phyloP scores from a whole-genome alignment of 257 asterid species.

The Cordia subcordata region DNA sequence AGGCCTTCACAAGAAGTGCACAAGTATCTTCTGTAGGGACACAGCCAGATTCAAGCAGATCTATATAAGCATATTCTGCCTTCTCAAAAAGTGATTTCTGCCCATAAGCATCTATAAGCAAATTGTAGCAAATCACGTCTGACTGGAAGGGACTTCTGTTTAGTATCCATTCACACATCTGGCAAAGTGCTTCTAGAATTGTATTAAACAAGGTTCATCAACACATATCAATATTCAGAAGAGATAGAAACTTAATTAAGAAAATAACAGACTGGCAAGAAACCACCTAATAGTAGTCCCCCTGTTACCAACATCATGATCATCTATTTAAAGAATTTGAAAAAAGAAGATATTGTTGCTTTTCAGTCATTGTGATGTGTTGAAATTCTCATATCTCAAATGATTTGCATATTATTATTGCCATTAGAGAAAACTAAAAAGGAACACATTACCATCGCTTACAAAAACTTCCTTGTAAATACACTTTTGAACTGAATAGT shows the following conservation, averaged over 20 bases:
- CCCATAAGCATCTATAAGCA: conserved; percentile 87
- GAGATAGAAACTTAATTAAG: not conserved
- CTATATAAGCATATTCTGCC: conserved; percentile 61
- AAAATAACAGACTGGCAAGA: not conserved
- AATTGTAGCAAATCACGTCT: conserved; percentile 75
- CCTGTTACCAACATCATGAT: too few species aligned
- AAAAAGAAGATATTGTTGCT: too few species aligned
- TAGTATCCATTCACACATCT: conserved; percentile 82
- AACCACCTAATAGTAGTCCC: too few species aligned
- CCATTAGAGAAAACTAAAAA: too few species aligned
- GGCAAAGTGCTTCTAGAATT: conserved; percentile 15
- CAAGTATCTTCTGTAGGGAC: conserved; percentile 84
- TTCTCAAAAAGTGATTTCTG: conserved; percentile 45
- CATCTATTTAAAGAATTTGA: too few species aligned
- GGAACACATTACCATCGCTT: too few species aligned
- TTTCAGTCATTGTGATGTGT: too few species aligned
- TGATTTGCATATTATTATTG: too few species aligned
- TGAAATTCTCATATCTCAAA: too few species aligned
- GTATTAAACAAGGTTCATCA: conserved; percentile 13
- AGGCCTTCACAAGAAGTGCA: conserved; percentile 74
- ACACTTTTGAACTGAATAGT: too few species aligned
- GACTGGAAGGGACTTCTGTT: conserved; percentile 63
- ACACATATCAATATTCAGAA: not conserved
- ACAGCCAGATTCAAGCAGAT: conserved; percentile 68
- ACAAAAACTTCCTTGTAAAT: too few species aligned